phyloP scores from a whole-genome alignment of 305 asterid genomes.

The Euphrasia arctica region DNA sequence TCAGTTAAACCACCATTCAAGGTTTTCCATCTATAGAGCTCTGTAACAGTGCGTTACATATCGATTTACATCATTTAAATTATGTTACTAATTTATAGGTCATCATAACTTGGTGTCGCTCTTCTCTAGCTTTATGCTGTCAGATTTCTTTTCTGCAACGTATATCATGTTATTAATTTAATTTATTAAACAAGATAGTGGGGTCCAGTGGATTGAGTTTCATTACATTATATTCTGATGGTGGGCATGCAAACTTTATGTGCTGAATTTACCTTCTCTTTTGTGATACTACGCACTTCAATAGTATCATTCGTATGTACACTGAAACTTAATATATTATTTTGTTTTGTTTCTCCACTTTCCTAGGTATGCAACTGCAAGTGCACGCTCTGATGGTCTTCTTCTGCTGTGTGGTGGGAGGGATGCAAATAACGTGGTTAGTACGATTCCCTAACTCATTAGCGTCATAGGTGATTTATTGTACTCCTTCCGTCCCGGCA shows the following conservation, averaged over 20 bases:
- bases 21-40: slow-evolving; percentile 18
- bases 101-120: not conserved
- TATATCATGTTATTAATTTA: not conserved
- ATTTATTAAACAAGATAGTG: slow-evolving; percentile 1
- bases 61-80: not conserved
- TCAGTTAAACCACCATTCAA: slow-evolving; percentile 3
- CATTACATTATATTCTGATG: slow-evolving; percentile 15
- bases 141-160: not conserved
- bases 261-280: not conserved
- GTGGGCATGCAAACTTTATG: slow-evolving; percentile 6
- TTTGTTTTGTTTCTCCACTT: slow-evolving; percentile 24
- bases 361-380: slow-evolving; percentile 96
- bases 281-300: not conserved
- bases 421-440: slow-evolving; percentile 98
- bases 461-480: slow-evolving; percentile 5
- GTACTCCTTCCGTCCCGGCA: no score
- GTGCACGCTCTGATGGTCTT: slow-evolving; percentile 99
- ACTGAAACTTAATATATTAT: slow-evolving; percentile 17
- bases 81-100: slow-evolving; percentile 1
- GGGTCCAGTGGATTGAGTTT: slow-evolving; percentile 19
- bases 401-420: slow-evolving; percentile 99
- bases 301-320: not conserved
- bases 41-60: slow-evolving; percentile 12
- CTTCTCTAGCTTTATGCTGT: slow-evolving; percentile 10
- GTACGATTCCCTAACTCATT: slow-evolving; percentile 27